Conservation (phyloP, 768 basidiomycete genomes). For the Tephrocybe sp. region DNA sequence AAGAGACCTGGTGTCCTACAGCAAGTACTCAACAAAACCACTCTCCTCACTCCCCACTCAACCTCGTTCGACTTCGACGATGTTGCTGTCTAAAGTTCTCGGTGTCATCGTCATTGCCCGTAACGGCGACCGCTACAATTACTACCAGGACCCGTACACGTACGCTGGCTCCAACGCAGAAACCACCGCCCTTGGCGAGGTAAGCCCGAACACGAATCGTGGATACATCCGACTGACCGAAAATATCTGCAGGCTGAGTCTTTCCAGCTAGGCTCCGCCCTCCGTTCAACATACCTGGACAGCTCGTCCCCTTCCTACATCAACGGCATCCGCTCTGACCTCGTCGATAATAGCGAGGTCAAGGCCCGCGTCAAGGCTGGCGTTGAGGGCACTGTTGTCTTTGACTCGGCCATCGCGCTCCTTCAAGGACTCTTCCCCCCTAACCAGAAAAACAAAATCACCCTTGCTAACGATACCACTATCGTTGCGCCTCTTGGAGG, state of each 20-base stretch:
- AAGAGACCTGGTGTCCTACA: not conserved
- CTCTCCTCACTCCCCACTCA: constrained; percentile 12
- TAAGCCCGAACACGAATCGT: constrained; percentile 32
- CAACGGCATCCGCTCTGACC: constrained; percentile 59
- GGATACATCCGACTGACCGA: no score
- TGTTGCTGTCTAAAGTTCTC: constrained; percentile 62
- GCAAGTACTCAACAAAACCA: constrained; percentile 17
- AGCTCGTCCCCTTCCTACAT: constrained; percentile 70
- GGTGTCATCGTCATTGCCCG: constrained; percentile 78
- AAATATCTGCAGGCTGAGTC: constrained; percentile 56
- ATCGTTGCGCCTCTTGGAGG: constrained; percentile 75
- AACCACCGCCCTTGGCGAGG: constrained; percentile 78
- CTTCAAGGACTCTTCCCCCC: constrained; percentile 88
- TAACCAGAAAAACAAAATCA: constrained; percentile 67
- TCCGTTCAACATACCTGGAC: constrained; percentile 69
- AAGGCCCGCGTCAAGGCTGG: constrained; percentile 81
- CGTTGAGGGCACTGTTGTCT: constrained; percentile 82
- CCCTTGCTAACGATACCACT: constrained; percentile 75
- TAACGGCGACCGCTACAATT: constrained; percentile 73
- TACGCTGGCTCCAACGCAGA: constrained; percentile 63
- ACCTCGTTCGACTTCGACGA: constrained; percentile 19
- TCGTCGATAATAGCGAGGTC: constrained; percentile 73
- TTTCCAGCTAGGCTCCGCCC: constrained; percentile 57
- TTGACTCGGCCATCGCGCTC: constrained; percentile 82
- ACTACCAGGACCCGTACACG: constrained; percentile 69